A percentile compares a stretch with the other conserved stretches of the same genome.
Evolutionary conservation across 2,329 filamentous ascomycete species (phyloP).

Genomic region (Ophiocordyceps camponoti-saundersi): DNA sequence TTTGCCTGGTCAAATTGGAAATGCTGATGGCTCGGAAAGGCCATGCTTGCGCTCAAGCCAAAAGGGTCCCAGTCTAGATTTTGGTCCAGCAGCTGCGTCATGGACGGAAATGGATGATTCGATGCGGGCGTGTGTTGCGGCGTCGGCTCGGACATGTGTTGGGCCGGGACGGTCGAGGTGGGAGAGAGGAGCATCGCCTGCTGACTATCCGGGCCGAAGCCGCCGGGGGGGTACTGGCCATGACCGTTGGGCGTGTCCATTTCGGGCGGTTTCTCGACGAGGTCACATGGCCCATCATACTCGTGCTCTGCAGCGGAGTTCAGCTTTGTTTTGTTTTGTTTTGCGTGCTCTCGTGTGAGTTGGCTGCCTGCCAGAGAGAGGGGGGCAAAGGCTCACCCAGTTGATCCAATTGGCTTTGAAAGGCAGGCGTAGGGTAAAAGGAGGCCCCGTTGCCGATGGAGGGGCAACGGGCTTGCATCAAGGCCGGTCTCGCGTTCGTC

Average conservation of each 20-base stretch:
- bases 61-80: slow-evolving; percentile 89
- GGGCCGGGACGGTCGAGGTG: slow-evolving; percentile 19
- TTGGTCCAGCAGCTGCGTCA: slow-evolving; percentile 53
- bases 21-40: slow-evolving; percentile 70
- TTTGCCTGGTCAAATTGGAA: slow-evolving; percentile 56
- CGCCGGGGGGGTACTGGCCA: slow-evolving; percentile 43
- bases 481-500: slow-evolving; percentile 12
- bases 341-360: no score
- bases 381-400: slow-evolving; percentile 57
- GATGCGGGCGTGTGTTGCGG: slow-evolving; percentile 14
- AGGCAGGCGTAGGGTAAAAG: slow-evolving; percentile 68
- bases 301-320: slow-evolving; percentile 64
- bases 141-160: slow-evolving; percentile 8
- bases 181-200: slow-evolving; percentile 25
- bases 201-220: slow-evolving; percentile 29
- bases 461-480: slow-evolving; percentile 20
- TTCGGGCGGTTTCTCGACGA: slow-evolving; percentile 63
- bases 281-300: slow-evolving; percentile 79
- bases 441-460: slow-evolving; percentile 22
- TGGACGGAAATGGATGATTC: slow-evolving; percentile 38
- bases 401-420: slow-evolving; percentile 89
- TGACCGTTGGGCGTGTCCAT: slow-evolving; percentile 49
- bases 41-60: slow-evolving; percentile 85
- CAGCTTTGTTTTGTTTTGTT: not conserved
- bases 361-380: not conserved